Conservation (phyloP, 1,284 basidiomycete species). For the Neolentinus lepideus region DNA sequence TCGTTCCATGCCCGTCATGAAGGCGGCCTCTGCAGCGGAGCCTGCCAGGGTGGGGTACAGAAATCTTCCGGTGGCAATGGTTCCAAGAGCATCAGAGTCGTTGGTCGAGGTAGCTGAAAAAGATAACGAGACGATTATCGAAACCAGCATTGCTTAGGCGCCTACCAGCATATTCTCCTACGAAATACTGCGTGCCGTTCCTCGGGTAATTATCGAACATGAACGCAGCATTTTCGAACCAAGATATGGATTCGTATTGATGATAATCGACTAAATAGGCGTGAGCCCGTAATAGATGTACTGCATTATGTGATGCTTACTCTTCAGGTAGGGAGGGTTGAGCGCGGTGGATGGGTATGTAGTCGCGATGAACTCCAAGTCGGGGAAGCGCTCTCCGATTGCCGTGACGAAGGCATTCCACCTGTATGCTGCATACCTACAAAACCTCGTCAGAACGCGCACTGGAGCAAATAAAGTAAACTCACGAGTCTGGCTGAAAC, state of each 20-base stretch:
- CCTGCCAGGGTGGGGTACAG: slow-evolving; percentile 28
- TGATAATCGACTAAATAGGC: slow-evolving; percentile 13
- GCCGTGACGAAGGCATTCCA: slow-evolving; percentile 28
- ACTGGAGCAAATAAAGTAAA: not conserved
- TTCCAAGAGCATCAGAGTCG: slow-evolving; percentile 8
- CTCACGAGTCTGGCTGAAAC: slow-evolving; percentile 26
- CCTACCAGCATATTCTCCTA: slow-evolving; percentile 3
- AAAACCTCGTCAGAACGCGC: slow-evolving; percentile 1
- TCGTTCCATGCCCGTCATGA: slow-evolving; percentile 31
- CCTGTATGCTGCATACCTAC: slow-evolving; percentile 25
- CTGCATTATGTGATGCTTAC: slow-evolving; percentile 11
- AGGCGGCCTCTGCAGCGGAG: slow-evolving; percentile 29
- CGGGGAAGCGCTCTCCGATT: slow-evolving; percentile 20
- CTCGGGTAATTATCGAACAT: slow-evolving; percentile 31
- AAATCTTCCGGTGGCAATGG: slow-evolving; percentile 23
- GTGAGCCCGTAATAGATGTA: not conserved
- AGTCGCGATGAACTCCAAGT: slow-evolving; percentile 27
- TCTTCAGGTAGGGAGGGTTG: slow-evolving; percentile 26
- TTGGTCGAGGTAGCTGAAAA: slow-evolving; percentile 25
- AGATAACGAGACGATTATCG: not conserved
- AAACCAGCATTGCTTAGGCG: not conserved
- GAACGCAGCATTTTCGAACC: slow-evolving; percentile 21
- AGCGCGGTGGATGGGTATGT: slow-evolving; percentile 24
- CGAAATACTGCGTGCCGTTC: slow-evolving; percentile 23
- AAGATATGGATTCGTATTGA: slow-evolving; percentile 26